Conservation (phyloP, 2,329 filamentous ascomycete species). For the Aaosphaeria arxii region DNA sequence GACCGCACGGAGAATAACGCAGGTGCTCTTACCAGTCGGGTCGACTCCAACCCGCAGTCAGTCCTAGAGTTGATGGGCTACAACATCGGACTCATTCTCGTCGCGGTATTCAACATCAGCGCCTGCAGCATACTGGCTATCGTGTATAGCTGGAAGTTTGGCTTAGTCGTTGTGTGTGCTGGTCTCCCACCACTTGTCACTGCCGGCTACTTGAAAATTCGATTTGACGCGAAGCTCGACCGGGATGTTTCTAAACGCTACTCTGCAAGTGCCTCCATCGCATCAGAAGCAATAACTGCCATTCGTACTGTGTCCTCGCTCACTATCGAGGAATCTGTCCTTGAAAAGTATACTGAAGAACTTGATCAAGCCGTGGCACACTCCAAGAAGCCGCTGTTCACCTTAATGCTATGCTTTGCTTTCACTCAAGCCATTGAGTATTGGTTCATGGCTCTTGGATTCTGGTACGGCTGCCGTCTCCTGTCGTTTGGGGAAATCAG, state of each 20-base stretch:
- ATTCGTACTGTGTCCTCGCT: slow-evolving; percentile 6
- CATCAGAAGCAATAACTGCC: slow-evolving; percentile 4
- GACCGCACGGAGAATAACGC: slow-evolving; percentile 86
- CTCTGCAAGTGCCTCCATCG: background rate
- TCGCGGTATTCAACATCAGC: background rate
- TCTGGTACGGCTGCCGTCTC: slow-evolving; percentile 36
- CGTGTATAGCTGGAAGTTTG: background rate
- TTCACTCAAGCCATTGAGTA: slow-evolving; percentile 73
- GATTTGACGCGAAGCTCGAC: background rate
- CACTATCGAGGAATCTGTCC: background rate
- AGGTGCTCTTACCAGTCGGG: slow-evolving; percentile 71
- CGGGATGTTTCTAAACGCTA: background rate
- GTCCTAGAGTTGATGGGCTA: slow-evolving; percentile 83
- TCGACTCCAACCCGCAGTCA: slow-evolving; percentile 72
- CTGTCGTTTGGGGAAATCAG: slow-evolving; percentile 49
- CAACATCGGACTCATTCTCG: slow-evolving; percentile 60
- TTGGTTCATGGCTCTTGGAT: slow-evolving; percentile 31
- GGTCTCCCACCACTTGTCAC: background rate
- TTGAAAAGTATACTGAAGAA: background rate
- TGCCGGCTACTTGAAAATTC: background rate
- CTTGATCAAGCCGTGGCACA: background rate
- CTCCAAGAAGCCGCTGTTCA: background rate
- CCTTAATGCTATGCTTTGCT: slow-evolving; percentile 55
- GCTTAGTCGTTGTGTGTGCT: background rate
- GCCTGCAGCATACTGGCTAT: background rate